Base-by-base conservation (phyloP, 257 asterid species). In the Forsythia viridissima region DNA sequence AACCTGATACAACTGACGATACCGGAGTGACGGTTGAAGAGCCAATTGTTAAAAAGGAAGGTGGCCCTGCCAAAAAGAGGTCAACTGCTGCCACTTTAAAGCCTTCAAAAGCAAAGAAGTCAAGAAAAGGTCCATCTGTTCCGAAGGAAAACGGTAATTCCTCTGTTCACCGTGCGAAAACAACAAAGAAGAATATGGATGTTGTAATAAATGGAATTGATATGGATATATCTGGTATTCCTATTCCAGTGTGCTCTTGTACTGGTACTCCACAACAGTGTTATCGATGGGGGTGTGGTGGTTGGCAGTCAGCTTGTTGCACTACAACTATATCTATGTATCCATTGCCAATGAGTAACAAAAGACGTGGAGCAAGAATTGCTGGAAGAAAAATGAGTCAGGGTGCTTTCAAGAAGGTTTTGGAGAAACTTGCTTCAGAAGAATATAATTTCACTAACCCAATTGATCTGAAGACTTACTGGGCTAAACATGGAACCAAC, bases 401-500 rank as follows among this genome's bases (percentile, higher is more conserved):
- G 77, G 99, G 99, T 9, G 99, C 99, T 4, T 94, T 94, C 81
- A 94, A 93, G 89, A 94, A 94, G 90, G 99, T 94, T 3, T 66
- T 94, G 88, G 99, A 94, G 75, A 93, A 94, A 81, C 94, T 94
- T 43, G 98, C 94, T 6, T 41, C 91, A 0, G 99, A 94, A 79
- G 96, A 94, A 52, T 93, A 88, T 86, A 85, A 88, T 85, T 90
- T 94, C 73, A 80, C 81, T 74, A 89, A 88, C 86, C 94, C 99
- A 2, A 94, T 94, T 67, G 98, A 94, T 81, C 87, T 94, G 83
- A 93, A 87, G 94, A 85, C 92, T 82, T 92, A 93, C 83, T 94
- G 99, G 99, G 99, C 99, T 8, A 94, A 94, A 80, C 99, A 94
- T 70, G 99, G 99, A 36, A 94, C 99, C 73, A 94, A 94, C 90